A percentile compares a stretch with the other conserved stretches of the same genome.
Conservation (phyloP, 2,329 filamentous ascomycete genomes). For the Ustilaginoidea virens region DNA sequence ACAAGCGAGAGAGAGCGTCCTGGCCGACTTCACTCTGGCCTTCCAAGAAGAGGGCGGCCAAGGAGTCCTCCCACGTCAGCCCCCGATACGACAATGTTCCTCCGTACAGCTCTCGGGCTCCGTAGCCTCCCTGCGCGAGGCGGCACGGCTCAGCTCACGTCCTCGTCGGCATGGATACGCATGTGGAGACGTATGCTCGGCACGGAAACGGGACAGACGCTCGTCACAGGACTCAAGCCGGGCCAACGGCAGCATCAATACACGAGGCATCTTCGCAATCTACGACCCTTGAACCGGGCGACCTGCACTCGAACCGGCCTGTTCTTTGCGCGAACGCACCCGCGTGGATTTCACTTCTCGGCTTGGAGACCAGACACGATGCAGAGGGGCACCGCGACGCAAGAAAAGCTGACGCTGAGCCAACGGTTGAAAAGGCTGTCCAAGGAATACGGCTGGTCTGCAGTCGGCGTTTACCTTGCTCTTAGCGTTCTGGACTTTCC, state of each 20-base stretch:
- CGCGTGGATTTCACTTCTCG: conserved; percentile 20
- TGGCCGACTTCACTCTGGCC: too few relatives aligned
- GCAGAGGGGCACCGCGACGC: conserved; percentile 9
- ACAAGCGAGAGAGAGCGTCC: too few relatives aligned
- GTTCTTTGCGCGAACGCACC: conserved; percentile 10
- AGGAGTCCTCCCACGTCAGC: too few relatives aligned
- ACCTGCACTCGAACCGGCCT: conserved; percentile 6
- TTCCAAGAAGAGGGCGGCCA: too few relatives aligned
- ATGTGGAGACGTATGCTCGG: conserved; percentile 14
- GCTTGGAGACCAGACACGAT: conserved; percentile 15
- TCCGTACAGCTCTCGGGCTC: conserved; percentile 12
- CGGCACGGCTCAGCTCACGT: conserved; percentile 7
- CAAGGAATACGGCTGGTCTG: conserved; percentile 87
- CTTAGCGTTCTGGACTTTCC: conserved; percentile 84
- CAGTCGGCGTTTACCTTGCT: conserved; percentile 76
- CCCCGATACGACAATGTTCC: too few relatives aligned
- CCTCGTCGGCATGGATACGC: conserved; percentile 12
- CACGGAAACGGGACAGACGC: conserved; percentile 10
- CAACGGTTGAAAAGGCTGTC: conserved; percentile 69
- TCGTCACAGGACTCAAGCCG: not conserved
- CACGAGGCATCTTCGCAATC: not conserved
- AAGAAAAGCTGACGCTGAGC: conserved; percentile 36
- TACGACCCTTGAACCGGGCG: not conserved
- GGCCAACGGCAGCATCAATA: not conserved
- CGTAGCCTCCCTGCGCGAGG: conserved; percentile 9